phyloP scores from a whole-genome alignment of 2,329 filamentous ascomycete genomes.

The Acephala macrosclerotiorum region DNA sequence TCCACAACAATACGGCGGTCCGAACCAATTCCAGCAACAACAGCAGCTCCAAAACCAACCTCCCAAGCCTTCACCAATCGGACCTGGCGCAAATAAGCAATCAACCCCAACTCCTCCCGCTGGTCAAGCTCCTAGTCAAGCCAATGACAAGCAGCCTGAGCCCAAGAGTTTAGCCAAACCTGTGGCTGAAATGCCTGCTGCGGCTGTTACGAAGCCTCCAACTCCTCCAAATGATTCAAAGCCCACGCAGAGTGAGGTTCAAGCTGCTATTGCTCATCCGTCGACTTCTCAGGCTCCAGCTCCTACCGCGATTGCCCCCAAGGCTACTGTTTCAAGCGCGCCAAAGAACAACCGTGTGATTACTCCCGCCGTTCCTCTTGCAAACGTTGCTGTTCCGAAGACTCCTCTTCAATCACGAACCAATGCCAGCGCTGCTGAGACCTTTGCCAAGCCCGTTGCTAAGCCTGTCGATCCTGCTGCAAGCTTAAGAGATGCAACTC shows the following conservation, averaged over 20 bases:
- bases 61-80: constrained; percentile 57
- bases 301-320: constrained; percentile 16
- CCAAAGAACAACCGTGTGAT: constrained; percentile 58
- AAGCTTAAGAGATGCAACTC: constrained; percentile 71
- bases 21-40: constrained; percentile 43
- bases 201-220: constrained; percentile 55
- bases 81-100: constrained; percentile 57
- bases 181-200: constrained; percentile 43
- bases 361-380: constrained; percentile 67
- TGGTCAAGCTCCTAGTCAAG: constrained; percentile 37
- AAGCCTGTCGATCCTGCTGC: constrained; percentile 42
- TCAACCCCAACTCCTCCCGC: constrained; percentile 54
- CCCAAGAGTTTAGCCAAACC: constrained; percentile 60
- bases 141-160: constrained; percentile 56
- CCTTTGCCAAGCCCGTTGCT: constrained; percentile 6
- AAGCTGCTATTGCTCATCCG: constrained; percentile 53
- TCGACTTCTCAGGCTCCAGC: constrained; percentile 24
- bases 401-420: constrained; percentile 48
- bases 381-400: constrained; percentile 53
- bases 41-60: constrained; percentile 39
- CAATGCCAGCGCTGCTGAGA: constrained; percentile 24
- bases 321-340: constrained; percentile 46
- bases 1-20: constrained; percentile 48
- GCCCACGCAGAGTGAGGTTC: constrained; percentile 61
- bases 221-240: constrained; percentile 74